Evolutionary conservation across 2,329 filamentous ascomycete species (phyloP), one percentile per base, ranked within the genome.

Genomic region (Apiospora malaysiana): DNA sequence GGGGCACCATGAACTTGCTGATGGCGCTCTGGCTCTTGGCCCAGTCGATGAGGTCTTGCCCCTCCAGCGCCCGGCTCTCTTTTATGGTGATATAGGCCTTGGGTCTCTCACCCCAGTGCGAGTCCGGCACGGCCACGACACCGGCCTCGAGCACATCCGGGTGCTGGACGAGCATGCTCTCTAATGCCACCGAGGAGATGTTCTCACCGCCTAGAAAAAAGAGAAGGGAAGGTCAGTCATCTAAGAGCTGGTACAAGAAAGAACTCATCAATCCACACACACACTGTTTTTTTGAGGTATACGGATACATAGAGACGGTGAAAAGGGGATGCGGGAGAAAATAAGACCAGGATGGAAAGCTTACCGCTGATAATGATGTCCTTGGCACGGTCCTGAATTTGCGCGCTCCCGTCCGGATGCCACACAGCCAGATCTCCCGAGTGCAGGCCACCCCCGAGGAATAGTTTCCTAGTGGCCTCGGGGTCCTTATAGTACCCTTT

Each of bases 341-440:
- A 45, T 4, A 45, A 16, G 4, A 45, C 42, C 16, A 16, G 12
- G 12, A 23, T 37, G 56, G 42, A n/a, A 68, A 37, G 23, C 87
- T 75, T 85, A 93, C 93, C 93, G 69, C 93, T 97, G 73, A 99
- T 99, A 78, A 99, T 99, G 69, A 99, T 98, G 79, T 99, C 96
- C 85, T 99, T 99, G 18, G 94, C 93, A 25, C 96, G 89, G 82
- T 99, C 96, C 71, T 97, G 85, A 74, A 99, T 97, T 84, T 98
- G 94, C 63, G 94, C 91, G 71, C 93, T 92, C 1, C 95, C 95
- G 79, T 98, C 96, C 0, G 92, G 88, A 83, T 98, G 94, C 93
- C 93, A 95, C 0, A 98, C 95, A 0, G 96, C 96, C 67, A 99
- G 82, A 80, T 99, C 96, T 0, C 96, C 96, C 21, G 93, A 95